These are phyloP conservation scores for Tylopilus balloui DNA, from an alignment of 768 basidiomycete species.

Conservation along the genomic window DNA sequence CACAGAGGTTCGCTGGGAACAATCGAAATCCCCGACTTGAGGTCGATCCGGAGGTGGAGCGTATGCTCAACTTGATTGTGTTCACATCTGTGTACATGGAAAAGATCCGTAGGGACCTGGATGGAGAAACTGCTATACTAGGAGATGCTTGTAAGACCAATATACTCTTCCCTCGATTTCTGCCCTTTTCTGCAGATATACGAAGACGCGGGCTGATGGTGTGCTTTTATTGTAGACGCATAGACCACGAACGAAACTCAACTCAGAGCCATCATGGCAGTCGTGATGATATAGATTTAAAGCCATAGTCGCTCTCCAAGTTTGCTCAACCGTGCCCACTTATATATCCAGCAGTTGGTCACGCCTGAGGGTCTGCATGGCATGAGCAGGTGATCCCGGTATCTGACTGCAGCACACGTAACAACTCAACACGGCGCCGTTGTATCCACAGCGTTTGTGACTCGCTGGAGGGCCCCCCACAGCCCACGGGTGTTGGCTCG, in stretches of 20 bases:
- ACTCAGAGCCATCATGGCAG: background rate
- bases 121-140: background rate
- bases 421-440: no score
- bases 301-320: no score
- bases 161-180: background rate
- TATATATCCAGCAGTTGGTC: no score
- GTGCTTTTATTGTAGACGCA: constrained; percentile 8
- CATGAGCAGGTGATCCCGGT: no score
- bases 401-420: no score
- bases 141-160: constrained; percentile 4
- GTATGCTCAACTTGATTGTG: constrained; percentile 26
- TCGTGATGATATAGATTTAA: no score
- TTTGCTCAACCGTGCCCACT: no score
- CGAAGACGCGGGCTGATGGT: background rate
- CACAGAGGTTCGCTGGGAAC: constrained; percentile 18
- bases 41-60: constrained; percentile 15
- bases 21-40: constrained; percentile 16
- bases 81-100: constrained; percentile 33
- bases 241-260: constrained; percentile 2
- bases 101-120: constrained; percentile 27
- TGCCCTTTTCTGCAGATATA: background rate
- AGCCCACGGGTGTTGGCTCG: no score
- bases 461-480: no score
- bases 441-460: no score
- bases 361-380: no score